Evolutionary conservation across 352 stramenopile species (phyloP), one percentile per base, ranked within the genome.

Genomic region (Aphanomyces invadans): DNA sequence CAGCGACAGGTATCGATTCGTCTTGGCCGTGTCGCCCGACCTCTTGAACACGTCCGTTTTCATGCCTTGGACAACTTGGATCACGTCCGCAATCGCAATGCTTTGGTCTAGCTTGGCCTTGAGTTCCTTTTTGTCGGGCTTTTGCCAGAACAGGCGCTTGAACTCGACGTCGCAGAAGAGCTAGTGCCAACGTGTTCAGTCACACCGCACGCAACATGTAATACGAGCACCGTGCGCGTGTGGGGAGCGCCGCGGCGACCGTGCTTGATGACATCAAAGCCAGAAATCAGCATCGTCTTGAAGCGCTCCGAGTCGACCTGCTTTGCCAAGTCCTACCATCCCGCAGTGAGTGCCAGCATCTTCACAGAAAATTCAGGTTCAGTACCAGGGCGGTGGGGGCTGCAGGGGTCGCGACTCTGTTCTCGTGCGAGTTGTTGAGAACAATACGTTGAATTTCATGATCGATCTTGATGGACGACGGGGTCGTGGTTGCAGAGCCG

Each of bases 131-230:
- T 53, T 84, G 23, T 65, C 71, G 3, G 81, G 74, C 48, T 91
- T 91, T 69, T 88, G 80, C 83, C 83, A 91, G 66, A 91, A 91
- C 26, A 89, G 75, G 49, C 83, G 79, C 61, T 89, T 89, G 52
- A 89, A 79, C 52, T 83, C 78, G 64, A 91, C 70, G 56, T 91
- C 83, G 2, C 78, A 79, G 70, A 88, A 91, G 23, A 89, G 36
- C 59, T 65, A 65, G 7, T 21, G 21, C 11, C 3, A 5, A 19
- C 19, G 42, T 2, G 25, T 3, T 46, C n/a, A 48, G 31, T 10
- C 36, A 2, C 2, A 38, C 1, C 21, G 15, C 7, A 36, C 23
- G 12, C 0, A 59, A 15, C 15, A 15, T 15, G 36, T 42, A 15
- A 15, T 42, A 25, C 15, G 29, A 19, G 26, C 36, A 65, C 75